Evolutionary conservation across 2,329 filamentous ascomycete genomes (phyloP), one percentile per base, ranked within the genome.

Genomic region (Colletotrichum shisoi): DNA sequence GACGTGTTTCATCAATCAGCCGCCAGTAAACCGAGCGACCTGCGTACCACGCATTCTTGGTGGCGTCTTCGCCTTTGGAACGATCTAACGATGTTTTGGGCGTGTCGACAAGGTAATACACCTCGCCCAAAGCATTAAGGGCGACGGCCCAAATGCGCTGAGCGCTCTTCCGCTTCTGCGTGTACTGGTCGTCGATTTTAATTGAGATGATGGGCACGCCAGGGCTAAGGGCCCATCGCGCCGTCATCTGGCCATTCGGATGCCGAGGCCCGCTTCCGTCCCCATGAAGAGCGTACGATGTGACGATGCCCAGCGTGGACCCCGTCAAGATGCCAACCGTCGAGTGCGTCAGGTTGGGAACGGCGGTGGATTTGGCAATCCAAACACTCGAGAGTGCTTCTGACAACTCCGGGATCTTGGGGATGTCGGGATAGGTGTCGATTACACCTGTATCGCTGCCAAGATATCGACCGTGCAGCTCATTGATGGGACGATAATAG

Each of bases 101-200:
- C 7, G 89, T 83, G 56, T 92, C 88, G 1, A 86, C 90, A 1
- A 98, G 82, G 72, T 94, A 97, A 76, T 90, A 98, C 0, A 97
- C 82, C 76, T 99, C 95, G 1, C 95, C 95, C 9, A 99, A 82
- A 0, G 95, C 94, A 75, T 99, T 99, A 59, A 99, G 79, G n/a
- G 88, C 92, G 48, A 94, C 90, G n/a, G 92, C 93, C 93, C 93
- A 98, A 13, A 95, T 86, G 34, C 94, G 89, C 13, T 87, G 86
- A 57, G 89, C 82, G 4, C 85, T 81, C 74, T 89, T 89, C 37
- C 94, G 89, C 71, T 88, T 89, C 31, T 84, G 77, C 56, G 85
- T 94, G 77, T 93, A 95, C 59, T 87, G 87, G 34, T 97, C 93
- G 73, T 99, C 95, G 7, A 97, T 86, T 51, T 87, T 87, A 68